Percentiles rank a stretch among this genome's conserved stretches.
Evolutionary conservation across 139 green algal genomes (phyloP).

Genomic region (Nannochloris sp.): DNA sequence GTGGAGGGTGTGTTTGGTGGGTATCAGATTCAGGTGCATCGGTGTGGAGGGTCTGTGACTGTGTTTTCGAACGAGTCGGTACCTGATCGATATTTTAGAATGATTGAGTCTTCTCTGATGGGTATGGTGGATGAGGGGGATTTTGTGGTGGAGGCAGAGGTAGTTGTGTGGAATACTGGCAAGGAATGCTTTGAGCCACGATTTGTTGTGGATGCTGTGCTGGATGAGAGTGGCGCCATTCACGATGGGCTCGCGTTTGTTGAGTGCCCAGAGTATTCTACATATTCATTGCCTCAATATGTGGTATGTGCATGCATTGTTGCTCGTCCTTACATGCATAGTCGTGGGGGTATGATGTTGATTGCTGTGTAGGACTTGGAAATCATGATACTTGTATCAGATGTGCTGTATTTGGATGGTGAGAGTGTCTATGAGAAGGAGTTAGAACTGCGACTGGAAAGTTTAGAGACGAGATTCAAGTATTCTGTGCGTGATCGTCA

Average conservation of each 20-base stretch:
- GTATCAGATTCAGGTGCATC: constrained; percentile 63
- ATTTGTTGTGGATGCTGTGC: not conserved
- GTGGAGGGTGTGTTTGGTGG: constrained; percentile 78
- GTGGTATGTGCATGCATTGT: no score
- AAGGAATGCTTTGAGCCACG: not conserved
- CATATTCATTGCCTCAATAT: no score
- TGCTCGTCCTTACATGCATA: no score
- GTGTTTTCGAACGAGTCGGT: constrained; percentile 46
- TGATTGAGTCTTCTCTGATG: not conserved
- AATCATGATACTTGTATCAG: constrained; percentile 70
- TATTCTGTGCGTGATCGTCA: no score
- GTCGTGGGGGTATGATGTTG: no score
- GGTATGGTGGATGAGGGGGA: not conserved
- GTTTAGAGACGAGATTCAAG: no score
- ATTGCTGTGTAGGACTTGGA: constrained; percentile 34
- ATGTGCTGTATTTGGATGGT: constrained; percentile 63
- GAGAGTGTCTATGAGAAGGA: no score
- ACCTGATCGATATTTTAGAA: constrained; percentile 38
- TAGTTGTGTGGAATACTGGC: constrained; percentile 17
- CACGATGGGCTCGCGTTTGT: no score
- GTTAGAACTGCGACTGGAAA: no score
- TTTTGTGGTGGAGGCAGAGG: constrained; percentile 41
- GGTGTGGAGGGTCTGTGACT: constrained; percentile 27
- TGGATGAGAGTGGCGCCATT: no score
- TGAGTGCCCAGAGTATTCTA: no score